These are phyloP conservation scores for Helichrysum umbraculigerum DNA, from an alignment of 129 eudicot species.

Conservation along the genomic window DNA sequence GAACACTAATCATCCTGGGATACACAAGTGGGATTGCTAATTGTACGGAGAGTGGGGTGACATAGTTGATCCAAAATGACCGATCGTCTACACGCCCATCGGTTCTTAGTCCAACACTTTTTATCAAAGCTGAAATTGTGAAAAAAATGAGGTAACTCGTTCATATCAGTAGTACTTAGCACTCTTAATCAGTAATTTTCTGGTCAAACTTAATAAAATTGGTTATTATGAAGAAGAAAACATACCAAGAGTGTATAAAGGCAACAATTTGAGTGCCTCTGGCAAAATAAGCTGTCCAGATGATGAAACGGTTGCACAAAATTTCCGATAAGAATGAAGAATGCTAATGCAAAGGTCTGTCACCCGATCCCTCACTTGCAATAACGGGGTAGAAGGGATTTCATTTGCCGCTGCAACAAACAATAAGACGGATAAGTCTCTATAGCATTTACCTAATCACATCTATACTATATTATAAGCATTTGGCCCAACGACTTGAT, in stretches of 20 bases:
- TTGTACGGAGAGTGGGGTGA: slow-evolving; percentile 68
- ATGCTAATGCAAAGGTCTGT: slow-evolving; percentile 76
- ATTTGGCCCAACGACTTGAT: not conserved
- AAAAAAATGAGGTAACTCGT: not conserved
- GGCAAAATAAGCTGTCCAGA: slow-evolving; percentile 96
- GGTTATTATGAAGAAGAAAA: slow-evolving; percentile 14
- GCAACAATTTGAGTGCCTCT: slow-evolving; percentile 93
- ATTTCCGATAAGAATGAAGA: slow-evolving; percentile 86
- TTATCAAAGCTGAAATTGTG: slow-evolving; percentile 59
- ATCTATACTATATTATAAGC: not conserved
- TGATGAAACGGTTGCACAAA: slow-evolving; percentile 91
- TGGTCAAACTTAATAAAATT: slow-evolving; percentile 9
- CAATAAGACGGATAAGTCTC: slow-evolving; percentile 6
- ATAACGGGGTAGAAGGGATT: slow-evolving; percentile 61
- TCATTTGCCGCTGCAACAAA: slow-evolving; percentile 75
- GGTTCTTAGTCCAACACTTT: slow-evolving; percentile 73
- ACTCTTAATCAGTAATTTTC: not conserved
- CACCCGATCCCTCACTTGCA: slow-evolving; percentile 82
- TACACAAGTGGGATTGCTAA: slow-evolving; percentile 85
- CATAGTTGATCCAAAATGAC: slow-evolving; percentile 84
- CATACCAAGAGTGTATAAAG: slow-evolving; percentile 91
- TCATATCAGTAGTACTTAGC: not conserved
- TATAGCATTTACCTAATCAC: not conserved
- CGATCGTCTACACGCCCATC: slow-evolving; percentile 87
- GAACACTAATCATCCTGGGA: slow-evolving; percentile 85